A percentile compares a stretch with the other conserved stretches of the same genome.
Evolutionary conservation across 2,329 filamentous ascomycete genomes (phyloP).

Genomic region (Neofusicoccum ribis): DNA sequence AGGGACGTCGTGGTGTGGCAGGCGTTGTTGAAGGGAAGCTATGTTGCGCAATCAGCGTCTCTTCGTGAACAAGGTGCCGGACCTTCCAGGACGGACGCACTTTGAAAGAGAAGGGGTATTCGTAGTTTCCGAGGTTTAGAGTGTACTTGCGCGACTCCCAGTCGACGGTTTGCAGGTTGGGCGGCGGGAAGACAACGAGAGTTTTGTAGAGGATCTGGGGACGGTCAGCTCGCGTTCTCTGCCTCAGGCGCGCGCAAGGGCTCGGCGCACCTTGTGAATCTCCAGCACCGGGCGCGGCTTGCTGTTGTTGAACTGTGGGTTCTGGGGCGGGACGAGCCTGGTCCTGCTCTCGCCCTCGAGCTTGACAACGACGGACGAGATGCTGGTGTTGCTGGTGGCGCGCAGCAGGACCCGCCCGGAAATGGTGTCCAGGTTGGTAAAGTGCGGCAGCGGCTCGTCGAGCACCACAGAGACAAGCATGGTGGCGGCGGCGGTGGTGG

Average conservation of each 20-base stretch:
- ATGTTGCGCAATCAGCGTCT: constrained; percentile 6
- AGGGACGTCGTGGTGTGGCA: constrained; percentile 51
- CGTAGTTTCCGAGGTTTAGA: constrained; percentile 68
- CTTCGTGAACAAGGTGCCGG: neutral
- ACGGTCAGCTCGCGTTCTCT: neutral
- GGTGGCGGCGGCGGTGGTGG: constrained; percentile 35
- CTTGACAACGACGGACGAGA: constrained; percentile 69
- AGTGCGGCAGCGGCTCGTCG: constrained; percentile 66
- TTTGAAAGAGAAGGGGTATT: constrained; percentile 78
- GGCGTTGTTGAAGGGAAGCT: constrained; percentile 68
- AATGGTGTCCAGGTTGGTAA: constrained; percentile 77
- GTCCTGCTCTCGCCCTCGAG: constrained; percentile 78
- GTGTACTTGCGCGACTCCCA: constrained; percentile 55
- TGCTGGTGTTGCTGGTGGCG: constrained; percentile 45
- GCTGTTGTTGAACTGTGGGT: constrained; percentile 29
- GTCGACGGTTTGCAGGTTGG: constrained; percentile 34
- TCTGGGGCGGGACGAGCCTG: constrained; percentile 54
- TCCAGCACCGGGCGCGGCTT: constrained; percentile 51
- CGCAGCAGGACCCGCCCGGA: constrained; percentile 56
- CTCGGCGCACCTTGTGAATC: constrained; percentile 48
- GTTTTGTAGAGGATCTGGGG: constrained; percentile 71
- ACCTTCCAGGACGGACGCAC: constrained; percentile 41
- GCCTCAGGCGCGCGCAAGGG: neutral
- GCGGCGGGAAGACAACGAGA: constrained; percentile 69
- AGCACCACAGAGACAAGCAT: constrained; percentile 70